These are phyloP conservation scores for Malus hybrid DNA, from an alignment of 331 rosid species.

Conservation along the genomic window DNA sequence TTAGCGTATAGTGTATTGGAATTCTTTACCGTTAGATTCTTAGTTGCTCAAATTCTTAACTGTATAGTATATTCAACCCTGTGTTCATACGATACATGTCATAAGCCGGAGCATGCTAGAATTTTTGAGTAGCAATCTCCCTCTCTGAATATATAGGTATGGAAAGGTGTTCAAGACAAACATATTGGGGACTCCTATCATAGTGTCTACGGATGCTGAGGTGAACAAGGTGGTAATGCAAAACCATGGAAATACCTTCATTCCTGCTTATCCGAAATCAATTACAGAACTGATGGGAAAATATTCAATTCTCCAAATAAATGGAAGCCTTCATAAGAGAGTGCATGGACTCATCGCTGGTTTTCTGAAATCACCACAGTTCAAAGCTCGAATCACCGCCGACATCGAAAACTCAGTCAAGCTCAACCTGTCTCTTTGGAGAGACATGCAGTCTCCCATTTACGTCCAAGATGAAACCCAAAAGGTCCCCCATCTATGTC, in stretches of 20 bases:
- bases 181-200: slow-evolving; percentile 70
- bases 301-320: slow-evolving; percentile 59
- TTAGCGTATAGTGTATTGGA: no score
- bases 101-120: background rate
- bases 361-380: slow-evolving; percentile 55
- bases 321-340: slow-evolving; percentile 54
- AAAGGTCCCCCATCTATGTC: slow-evolving; percentile 31
- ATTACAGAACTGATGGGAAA: slow-evolving; percentile 65
- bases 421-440: slow-evolving; percentile 52
- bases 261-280: slow-evolving; percentile 95
- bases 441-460: slow-evolving; percentile 14
- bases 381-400: slow-evolving; percentile 59
- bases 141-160: slow-evolving; percentile 36
- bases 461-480: slow-evolving; percentile 67
- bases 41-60: background rate
- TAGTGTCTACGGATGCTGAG: slow-evolving; percentile 78
- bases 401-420: slow-evolving; percentile 52
- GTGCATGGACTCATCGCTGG: slow-evolving; percentile 61
- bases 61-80: background rate
- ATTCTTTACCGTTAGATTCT: background rate
- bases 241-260: slow-evolving; percentile 58
- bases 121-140: background rate
- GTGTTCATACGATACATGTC: background rate
- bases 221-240: slow-evolving; percentile 68
- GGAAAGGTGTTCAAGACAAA: slow-evolving; percentile 79